Evolutionary conservation across 139 green algal species (phyloP).

Genomic region (Micractinium conductrix): DNA sequence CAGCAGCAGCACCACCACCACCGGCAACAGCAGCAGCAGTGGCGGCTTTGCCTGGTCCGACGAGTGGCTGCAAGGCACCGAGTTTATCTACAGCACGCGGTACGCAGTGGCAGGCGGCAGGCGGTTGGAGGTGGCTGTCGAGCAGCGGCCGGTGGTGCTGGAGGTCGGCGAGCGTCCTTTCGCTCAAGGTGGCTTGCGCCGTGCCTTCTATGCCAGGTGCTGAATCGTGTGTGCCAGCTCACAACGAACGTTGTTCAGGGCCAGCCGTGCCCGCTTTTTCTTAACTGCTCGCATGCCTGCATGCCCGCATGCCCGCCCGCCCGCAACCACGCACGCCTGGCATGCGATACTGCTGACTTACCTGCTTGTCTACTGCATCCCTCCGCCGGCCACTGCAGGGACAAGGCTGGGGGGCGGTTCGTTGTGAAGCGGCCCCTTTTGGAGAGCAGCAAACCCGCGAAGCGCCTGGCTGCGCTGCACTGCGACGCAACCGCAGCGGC

Average conservation of each 20-base stretch:
- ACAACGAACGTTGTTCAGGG: neutral
- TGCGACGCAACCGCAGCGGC: neutral
- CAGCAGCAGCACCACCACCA: neutral
- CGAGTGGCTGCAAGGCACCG: neutral
- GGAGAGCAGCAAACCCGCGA: neutral
- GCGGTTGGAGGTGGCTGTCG: neutral
- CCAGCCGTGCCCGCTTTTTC: neutral
- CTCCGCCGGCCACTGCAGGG: neutral
- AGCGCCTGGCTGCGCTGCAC: neutral
- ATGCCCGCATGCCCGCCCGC: neutral
- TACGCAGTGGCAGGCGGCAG: neutral
- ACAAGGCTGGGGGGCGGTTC: neutral
- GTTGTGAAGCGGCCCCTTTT: conserved; percentile 11
- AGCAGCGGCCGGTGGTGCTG: neutral
- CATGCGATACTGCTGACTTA: neutral
- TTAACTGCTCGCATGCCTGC: neutral
- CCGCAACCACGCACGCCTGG: neutral
- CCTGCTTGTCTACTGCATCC: neutral
- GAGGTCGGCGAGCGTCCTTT: neutral
- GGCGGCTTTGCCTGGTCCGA: neutral
- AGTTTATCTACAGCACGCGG: neutral
- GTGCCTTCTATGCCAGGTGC: neutral
- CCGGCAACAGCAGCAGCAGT: neutral
- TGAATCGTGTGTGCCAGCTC: neutral
- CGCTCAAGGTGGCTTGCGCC: neutral